phyloP scores from a whole-genome alignment of 495 filamentous ascomycete genomes.

The Penicillium herquei region DNA sequence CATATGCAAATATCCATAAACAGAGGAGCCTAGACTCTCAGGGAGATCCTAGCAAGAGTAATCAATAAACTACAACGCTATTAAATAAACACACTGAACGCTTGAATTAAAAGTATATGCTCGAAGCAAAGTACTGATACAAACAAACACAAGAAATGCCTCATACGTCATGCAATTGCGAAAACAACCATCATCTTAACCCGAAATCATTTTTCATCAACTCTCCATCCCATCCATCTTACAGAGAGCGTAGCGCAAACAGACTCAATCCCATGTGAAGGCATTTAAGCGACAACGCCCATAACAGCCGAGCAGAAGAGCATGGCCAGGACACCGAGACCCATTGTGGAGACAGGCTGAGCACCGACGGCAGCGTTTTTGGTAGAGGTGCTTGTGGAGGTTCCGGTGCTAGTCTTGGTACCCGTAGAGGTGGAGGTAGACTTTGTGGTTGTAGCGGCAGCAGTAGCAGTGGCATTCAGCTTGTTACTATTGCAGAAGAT shows the following conservation, averaged over 20 bases:
- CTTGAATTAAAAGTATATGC: no score
- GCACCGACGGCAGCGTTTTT: slow-evolving; percentile 16
- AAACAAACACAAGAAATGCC: background rate
- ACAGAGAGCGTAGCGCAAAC: no score
- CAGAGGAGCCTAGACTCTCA: no score
- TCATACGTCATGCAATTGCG: background rate
- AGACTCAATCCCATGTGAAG: background rate
- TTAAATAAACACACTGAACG: no score
- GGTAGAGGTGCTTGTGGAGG: slow-evolving; percentile 8
- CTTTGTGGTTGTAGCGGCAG: slow-evolving; percentile 20
- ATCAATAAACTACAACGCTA: background rate
- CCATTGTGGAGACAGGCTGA: slow-evolving; percentile 31
- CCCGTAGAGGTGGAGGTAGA: slow-evolving; percentile 21
- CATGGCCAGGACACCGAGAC: slow-evolving; percentile 36
- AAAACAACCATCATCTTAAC: background rate
- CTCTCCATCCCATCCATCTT: no score
- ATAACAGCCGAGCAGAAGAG: slow-evolving; percentile 36
- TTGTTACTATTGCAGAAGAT: slow-evolving; percentile 43
- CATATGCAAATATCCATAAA: no score
- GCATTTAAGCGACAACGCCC: slow-evolving; percentile 24
- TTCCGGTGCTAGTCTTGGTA: slow-evolving; percentile 7
- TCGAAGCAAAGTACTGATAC: background rate
- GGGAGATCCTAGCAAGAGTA: background rate
- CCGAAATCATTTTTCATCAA: no score
- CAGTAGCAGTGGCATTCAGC: slow-evolving; percentile 42